Evolutionary conservation across 73 alveolate species (phyloP), one percentile per base, ranked within the genome.

Genomic region (Stentor roeselii): DNA sequence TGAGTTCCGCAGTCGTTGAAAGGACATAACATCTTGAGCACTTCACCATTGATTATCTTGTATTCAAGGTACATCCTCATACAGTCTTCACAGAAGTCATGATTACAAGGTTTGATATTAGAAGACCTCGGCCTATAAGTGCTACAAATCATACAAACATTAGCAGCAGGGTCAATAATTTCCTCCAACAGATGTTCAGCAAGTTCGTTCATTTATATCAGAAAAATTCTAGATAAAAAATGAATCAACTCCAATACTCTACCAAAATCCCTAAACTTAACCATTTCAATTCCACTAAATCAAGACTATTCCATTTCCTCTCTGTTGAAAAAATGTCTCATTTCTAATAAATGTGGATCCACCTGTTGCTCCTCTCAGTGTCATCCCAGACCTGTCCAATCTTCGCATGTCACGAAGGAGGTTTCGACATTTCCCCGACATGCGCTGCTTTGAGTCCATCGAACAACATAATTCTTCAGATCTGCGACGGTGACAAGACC

Each of bases 321-420:
- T n/a, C n/a, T n/a, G n/a, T n/a, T n/a, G n/a, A n/a, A n/a, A n/a
- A n/a, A n/a, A n/a, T n/a, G n/a, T n/a, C n/a, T n/a, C n/a, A n/a
- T n/a, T n/a, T n/a, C 67, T 50, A 50, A 50, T 50, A 50, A 50
- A 50, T 50, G 67, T 50, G 67, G 67, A 50, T 50, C 21, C 21
- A 11, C 30, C 67, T 50, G 6, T 50, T 50, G 67, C 21, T 50
- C 21, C 21, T 50, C 67, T 50, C 67, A 50, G 80, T 34, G 27
- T 67, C 80, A 27, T 21, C 80, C 11, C 37, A 21, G 34, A n/a
- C 37, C 50, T 67, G 80, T 34, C 80, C 80, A n/a, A 67, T 14
- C 42, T 67, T 27, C 37, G 11, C 37, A 14, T 67, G 80, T 40
- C 80, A 67, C 42, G 41, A 67, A 67, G 80, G 80, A 30, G 80